A percentile compares a stretch with the other conserved stretches of the same genome.
Evolutionary conservation across 2,329 filamentous ascomycete genomes (phyloP).

Genomic region (Diaporthe amygdali): DNA sequence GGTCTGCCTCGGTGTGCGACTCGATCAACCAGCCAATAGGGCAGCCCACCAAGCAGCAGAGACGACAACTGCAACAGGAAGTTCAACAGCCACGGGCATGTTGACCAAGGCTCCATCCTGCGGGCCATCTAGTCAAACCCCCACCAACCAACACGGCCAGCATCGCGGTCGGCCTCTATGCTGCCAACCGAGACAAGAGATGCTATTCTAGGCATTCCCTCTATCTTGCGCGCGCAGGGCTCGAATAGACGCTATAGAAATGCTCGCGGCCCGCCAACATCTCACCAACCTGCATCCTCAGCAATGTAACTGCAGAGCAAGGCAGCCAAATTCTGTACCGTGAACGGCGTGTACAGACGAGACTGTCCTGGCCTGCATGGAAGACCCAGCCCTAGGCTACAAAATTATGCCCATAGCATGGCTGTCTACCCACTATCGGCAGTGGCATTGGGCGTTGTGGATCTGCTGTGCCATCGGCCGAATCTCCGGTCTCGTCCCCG

Average conservation of each 20-base stretch:
- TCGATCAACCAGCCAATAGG: neutral
- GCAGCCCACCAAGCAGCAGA: neutral
- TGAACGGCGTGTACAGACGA: no score
- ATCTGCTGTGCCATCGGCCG: constrained; percentile 13
- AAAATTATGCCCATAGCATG: neutral
- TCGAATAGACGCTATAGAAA: no score
- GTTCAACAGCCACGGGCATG: neutral
- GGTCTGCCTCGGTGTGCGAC: neutral
- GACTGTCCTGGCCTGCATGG: no score
- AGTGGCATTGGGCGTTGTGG: neutral
- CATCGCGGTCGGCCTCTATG: constrained; percentile 1
- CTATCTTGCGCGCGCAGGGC: neutral
- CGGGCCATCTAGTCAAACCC: neutral
- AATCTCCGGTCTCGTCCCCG: neutral
- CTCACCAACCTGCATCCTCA: neutral
- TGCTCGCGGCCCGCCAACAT: neutral
- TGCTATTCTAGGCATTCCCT: neutral
- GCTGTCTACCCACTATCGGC: neutral
- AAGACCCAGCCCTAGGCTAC: no score
- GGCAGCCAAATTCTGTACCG: neutral
- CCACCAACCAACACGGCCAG: neutral
- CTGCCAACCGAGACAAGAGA: neutral
- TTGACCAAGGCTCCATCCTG: neutral
- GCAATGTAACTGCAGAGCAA: neutral
- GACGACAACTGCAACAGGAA: neutral